Base-by-base conservation (phyloP, 805 yeast species). In the Myxozyma nipponensis region DNA sequence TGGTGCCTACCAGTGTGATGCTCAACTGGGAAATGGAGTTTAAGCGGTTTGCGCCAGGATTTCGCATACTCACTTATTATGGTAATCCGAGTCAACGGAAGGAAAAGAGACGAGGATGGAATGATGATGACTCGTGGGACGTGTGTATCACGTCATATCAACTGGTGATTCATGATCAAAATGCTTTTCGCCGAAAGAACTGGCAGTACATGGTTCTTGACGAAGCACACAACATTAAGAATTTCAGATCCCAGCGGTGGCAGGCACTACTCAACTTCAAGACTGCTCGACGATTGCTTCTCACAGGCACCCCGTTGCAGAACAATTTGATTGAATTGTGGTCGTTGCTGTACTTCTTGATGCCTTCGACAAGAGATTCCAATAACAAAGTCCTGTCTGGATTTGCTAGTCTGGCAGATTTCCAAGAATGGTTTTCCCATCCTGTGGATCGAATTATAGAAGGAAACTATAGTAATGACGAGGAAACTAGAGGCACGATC, bases 1-100 rank as follows among this genome's bases (percentile, higher is more conserved):
- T 93, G 52, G 99, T 93, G 3, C 99, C 99, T 3, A 93, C 99
- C 0, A 87, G 96, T 15, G 99, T 93, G 5, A 82, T 93, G 82
- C 78, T 93, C 47, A 93, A 93, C 64, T 93, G 99, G 99, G 99
- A 93, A 67, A 91, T 95, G 97, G 99, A 93, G 64, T 90, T 93
- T 70, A 93, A 95, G 63, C 80, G 95, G 62, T 93, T 93, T 73
- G 97, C 97, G 0, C 99, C 99, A 0, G 99, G 98, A 0, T 85
- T 93, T 67, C 91, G 95, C 67, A 93, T 93, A 2, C 65, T 93
- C 66, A 93, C 98, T 0, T 93, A 93, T 67, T 93, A 91, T 63
- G 99, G 99, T 0, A 83, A 95, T 15, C 98, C 98, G 0, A 95
- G 87, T 62, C 98, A 93, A 66, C 82, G 99, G 64, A 90, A 90